Conservation (phyloP, 352 stramenopile genomes). For the Peronospora destructor region DNA sequence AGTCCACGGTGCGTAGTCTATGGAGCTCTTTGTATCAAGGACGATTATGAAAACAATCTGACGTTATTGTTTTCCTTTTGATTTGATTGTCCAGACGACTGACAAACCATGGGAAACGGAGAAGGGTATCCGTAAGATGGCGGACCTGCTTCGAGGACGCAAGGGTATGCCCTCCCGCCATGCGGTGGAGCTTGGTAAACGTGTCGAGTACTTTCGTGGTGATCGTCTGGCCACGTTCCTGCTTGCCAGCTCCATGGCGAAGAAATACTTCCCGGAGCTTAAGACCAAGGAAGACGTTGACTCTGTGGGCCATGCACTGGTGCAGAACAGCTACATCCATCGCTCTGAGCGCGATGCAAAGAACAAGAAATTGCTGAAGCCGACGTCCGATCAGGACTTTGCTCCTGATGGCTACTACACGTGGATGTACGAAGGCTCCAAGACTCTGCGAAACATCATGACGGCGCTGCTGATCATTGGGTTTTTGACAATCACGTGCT, state of each 20-base stretch:
- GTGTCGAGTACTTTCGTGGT: slow-evolving; percentile 88
- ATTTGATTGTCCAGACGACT: slow-evolving; percentile 18
- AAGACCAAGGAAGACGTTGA: slow-evolving; percentile 72
- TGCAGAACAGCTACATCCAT: slow-evolving; percentile 83
- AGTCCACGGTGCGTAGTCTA: slow-evolving; percentile 18
- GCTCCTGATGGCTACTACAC: slow-evolving; percentile 95
- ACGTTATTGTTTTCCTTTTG: slow-evolving; percentile 1
- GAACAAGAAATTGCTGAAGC: slow-evolving; percentile 84
- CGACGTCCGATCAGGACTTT: slow-evolving; percentile 87
- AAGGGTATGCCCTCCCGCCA: slow-evolving; percentile 86
- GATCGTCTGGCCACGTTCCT: slow-evolving; percentile 84
- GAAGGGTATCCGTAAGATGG: slow-evolving; percentile 72
- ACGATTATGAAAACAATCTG: slow-evolving; percentile 3
- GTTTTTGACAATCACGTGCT: slow-evolving; percentile 96
- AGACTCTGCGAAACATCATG: slow-evolving; percentile 96
- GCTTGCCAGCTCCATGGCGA: slow-evolving; percentile 60
- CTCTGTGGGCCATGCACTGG: slow-evolving; percentile 63
- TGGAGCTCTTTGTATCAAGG: neutral
- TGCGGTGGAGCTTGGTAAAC: slow-evolving; percentile 87
- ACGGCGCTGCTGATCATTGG: slow-evolving; percentile 95
- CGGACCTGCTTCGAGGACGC: slow-evolving; percentile 70
- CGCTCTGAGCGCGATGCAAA: slow-evolving; percentile 79
- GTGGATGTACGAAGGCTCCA: slow-evolving; percentile 98
- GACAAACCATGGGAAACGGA: slow-evolving; percentile 71
- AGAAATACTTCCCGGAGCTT: slow-evolving; percentile 81